Conservation (phyloP, 306 rosid genomes). For the Nissolia schottii region DNA sequence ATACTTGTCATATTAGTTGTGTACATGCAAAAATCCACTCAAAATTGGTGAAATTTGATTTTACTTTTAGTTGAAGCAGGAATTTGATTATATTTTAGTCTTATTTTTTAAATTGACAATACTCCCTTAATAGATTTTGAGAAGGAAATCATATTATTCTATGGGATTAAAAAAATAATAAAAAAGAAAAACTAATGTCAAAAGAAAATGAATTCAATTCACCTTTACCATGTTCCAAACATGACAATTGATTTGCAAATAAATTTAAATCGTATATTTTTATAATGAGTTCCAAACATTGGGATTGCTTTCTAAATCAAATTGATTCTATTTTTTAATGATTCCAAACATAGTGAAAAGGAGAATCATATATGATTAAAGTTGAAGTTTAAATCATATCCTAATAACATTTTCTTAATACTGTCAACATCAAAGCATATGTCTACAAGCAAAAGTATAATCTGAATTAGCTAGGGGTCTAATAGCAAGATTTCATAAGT, state of each 20-base stretch:
- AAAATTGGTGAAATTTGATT: not conserved
- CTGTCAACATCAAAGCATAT: not conserved
- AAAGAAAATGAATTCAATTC: not conserved
- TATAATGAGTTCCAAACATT: not conserved
- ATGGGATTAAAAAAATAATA: no score
- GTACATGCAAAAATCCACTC: not conserved
- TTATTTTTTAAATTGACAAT: not conserved
- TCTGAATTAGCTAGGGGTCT: not conserved
- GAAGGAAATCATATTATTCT: not conserved
- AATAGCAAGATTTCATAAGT: not conserved
- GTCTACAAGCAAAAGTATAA: not conserved
- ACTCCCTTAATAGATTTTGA: not conserved
- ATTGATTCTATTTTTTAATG: not conserved
- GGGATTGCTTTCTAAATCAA: not conserved
- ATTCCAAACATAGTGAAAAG: not conserved
- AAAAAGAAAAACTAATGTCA: not conserved
- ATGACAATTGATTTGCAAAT: not conserved
- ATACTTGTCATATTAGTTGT: not conserved
- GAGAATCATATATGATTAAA: not conserved
- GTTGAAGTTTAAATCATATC: not conserved
- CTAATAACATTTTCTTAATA: not conserved
- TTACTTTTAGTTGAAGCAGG: not conserved
- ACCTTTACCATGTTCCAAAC: not conserved
- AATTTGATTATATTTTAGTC: not conserved
- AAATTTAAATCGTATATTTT: not conserved